Conservation (phyloP, 108 stramenopile genomes). For the Aurantiochytrium sp. region DNA sequence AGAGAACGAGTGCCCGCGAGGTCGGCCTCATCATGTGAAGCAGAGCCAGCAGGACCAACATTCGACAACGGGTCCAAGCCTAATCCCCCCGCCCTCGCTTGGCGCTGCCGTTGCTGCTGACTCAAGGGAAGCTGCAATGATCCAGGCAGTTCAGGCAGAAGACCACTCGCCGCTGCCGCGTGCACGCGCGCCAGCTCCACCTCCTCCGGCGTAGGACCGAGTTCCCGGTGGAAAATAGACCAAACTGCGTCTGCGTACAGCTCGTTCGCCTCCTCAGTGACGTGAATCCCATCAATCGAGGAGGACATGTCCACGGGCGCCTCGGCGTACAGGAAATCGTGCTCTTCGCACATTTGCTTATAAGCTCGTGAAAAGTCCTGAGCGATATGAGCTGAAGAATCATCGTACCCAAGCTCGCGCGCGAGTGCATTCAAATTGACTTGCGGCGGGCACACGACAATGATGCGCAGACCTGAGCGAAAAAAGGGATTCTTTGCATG, state of each 20-base stretch:
- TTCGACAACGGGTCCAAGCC: no score
- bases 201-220: background rate
- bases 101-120: no score
- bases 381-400: background rate
- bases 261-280: background rate
- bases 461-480: background rate
- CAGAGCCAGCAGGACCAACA: no score
- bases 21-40: no score
- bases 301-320: background rate
- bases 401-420: conserved; percentile 7
- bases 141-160: no score
- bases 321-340: background rate
- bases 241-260: background rate
- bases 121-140: no score
- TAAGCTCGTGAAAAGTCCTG: background rate
- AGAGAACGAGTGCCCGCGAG: no score
- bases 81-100: no score
- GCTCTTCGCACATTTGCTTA: background rate
- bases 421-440: background rate
- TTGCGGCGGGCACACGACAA: background rate
- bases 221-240: background rate
- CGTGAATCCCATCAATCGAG: background rate
- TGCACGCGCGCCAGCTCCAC: no score
- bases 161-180: no score
- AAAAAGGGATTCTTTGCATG: background rate